phyloP scores from a whole-genome alignment of 2,329 filamentous ascomycete genomes.

The Fusarium nodosum region DNA sequence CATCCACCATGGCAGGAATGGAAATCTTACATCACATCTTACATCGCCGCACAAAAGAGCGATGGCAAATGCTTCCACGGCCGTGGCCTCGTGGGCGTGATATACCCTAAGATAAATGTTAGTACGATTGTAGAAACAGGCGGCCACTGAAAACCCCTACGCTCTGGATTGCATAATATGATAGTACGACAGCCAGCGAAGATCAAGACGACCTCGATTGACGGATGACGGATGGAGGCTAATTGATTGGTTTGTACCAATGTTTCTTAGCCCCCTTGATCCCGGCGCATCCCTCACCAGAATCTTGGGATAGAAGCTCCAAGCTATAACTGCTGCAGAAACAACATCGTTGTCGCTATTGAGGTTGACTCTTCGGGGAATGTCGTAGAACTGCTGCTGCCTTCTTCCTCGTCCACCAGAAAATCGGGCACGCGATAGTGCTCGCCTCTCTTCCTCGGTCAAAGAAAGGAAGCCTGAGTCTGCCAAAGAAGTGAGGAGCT shows the following conservation, averaged over 20 bases:
- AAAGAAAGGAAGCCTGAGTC: slow-evolving; percentile 87
- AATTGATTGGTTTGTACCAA: slow-evolving; percentile 92
- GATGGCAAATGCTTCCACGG: slow-evolving; percentile 84
- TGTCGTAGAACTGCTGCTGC: slow-evolving; percentile 82
- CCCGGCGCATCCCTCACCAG: slow-evolving; percentile 79
- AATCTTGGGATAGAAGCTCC: slow-evolving; percentile 96
- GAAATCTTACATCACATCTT: slow-evolving; percentile 78
- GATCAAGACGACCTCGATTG: slow-evolving; percentile 77
- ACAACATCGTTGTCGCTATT: slow-evolving; percentile 86
- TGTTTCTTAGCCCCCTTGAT: slow-evolving; percentile 86
- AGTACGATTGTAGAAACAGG: slow-evolving; percentile 16
- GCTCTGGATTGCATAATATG: slow-evolving; percentile 95
- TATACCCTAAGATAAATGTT: slow-evolving; percentile 70
- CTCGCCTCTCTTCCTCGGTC: slow-evolving; percentile 77
- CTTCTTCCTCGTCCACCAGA: slow-evolving; percentile 64
- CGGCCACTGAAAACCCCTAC: slow-evolving; percentile 59
- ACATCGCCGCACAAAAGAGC: slow-evolving; percentile 89
- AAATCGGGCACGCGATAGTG: slow-evolving; percentile 77
- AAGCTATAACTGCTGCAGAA: slow-evolving; percentile 85
- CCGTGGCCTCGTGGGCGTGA: slow-evolving; percentile 90
- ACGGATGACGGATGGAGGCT: slow-evolving; percentile 89
- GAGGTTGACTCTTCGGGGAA: slow-evolving; percentile 79
- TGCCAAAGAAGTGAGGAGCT: slow-evolving; percentile 85
- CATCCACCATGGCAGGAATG: neutral
- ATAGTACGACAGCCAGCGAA: slow-evolving; percentile 93